Percentiles rank a stretch among this genome's conserved stretches.
Evolutionary conservation across 2,329 filamentous ascomycete species (phyloP).

Genomic region (Stromatinia cepivora): DNA sequence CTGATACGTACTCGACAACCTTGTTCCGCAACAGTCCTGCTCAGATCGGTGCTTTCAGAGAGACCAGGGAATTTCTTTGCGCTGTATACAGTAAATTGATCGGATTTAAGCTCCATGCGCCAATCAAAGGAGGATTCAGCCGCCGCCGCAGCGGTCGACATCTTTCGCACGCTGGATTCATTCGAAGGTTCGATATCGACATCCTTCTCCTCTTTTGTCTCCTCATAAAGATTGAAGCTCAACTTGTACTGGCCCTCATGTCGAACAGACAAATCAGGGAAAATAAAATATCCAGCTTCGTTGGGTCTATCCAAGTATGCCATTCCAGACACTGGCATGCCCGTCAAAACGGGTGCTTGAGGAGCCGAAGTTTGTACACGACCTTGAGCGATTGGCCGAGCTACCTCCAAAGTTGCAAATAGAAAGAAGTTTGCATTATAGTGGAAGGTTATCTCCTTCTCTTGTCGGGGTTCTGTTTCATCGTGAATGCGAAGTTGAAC

Average conservation of each 20-base stretch:
- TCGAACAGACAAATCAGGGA: conserved; percentile 91
- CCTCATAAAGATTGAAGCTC: conserved; percentile 90
- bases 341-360: conserved; percentile 82
- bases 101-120: conserved; percentile 85
- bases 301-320: conserved; percentile 88
- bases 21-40: conserved; percentile 90
- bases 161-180: conserved; percentile 38
- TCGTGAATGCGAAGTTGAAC: conserved; percentile 85
- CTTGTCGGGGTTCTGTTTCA: conserved; percentile 48
- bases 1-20: conserved; percentile 95
- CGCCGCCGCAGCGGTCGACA: conserved; percentile 45
- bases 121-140: conserved; percentile 65
- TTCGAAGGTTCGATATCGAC: conserved; percentile 56
- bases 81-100: conserved; percentile 85
- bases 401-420: conserved; percentile 86
- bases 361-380: conserved; percentile 68
- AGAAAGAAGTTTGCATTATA: conserved; percentile 99
- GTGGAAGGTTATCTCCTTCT: conserved; percentile 67
- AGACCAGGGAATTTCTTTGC: conserved; percentile 98
- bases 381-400: conserved; percentile 78
- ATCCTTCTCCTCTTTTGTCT: conserved; percentile 83
- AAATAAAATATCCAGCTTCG: conserved; percentile 89
- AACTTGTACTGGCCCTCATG: conserved; percentile 94
- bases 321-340: conserved; percentile 92
- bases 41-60: conserved; percentile 83